Evolutionary conservation across 192 early-diverging fungal species (phyloP), one percentile per base, ranked within the genome.

Genomic region (Backusella mclennaniae): DNA sequence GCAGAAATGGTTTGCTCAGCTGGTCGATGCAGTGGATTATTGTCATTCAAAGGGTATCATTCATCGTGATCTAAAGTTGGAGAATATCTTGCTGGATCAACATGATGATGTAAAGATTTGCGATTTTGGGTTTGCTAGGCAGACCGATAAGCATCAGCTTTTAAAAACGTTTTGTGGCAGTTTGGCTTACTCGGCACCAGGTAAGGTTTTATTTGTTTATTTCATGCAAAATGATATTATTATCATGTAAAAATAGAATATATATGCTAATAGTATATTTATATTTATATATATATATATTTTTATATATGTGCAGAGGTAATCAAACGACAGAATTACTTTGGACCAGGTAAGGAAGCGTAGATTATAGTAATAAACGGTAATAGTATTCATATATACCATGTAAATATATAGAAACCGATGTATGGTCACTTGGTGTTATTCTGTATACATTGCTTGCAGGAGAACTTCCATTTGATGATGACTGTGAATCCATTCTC

Each of bases 371-470:
- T 7, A 23, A 66, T 26, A 9, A 23, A 9, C 4, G 2, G 44
- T 23, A 74, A 19, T n/a, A 29, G 11, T 35, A 29, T 31, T 33
- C 17, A 23, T 66, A 29, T 31, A 66, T 17, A 6, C 12, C 3
- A 42, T 70, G n/a, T 23, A 23, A 4, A 31, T n/a, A 23, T 36
- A 49, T 53, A 82, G 82, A 77, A 53, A 96, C 96, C 9, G 97
- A 99, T 87, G 85, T 99, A 70, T 99, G 96, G 96, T 94, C 93
- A 21, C 85, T 99, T 38, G 97, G 97, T 63, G 92, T 97, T 6
- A 93, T 99, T 67, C 87, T 95, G 23, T 98, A 95, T 80, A 93
- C 95, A 38, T 81, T 96, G 35, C 84, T 95, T 33, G 93, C 91
- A 52, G 94, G 93, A 49, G 91, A 95, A 82, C 80, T 91, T 6